Evolutionary conservation across 2,329 filamentous ascomycete genomes (phyloP).

Genomic region (Malbranchea zuffiana): DNA sequence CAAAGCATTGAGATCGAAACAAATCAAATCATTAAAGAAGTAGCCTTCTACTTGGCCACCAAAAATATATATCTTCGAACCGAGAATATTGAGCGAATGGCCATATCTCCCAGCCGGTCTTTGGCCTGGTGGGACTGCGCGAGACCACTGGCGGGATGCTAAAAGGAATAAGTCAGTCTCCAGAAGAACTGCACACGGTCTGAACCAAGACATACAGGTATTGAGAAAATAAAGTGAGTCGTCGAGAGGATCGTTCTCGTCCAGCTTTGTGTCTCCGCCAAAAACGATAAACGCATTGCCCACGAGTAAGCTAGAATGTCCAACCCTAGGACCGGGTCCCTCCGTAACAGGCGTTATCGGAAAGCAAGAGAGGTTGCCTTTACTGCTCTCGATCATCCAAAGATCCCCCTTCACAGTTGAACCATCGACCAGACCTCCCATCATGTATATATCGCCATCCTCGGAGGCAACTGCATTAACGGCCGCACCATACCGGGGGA

Average conservation of each 20-base stretch:
- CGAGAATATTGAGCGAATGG: constrained; percentile 89
- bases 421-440: constrained; percentile 92
- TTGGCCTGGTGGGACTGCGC: constrained; percentile 75
- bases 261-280: constrained; percentile 94
- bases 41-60: constrained; percentile 94
- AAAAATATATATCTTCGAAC: constrained; percentile 95
- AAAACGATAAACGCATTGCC: constrained; percentile 99
- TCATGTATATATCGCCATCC: constrained; percentile 93
- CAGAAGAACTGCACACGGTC: constrained; percentile 5
- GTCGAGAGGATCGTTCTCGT: constrained; percentile 81
- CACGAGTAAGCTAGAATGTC: constrained; percentile 84
- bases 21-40: constrained; percentile 95
- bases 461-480: constrained; percentile 89
- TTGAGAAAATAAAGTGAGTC: constrained; percentile 95
- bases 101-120: constrained; percentile 87
- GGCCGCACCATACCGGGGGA: constrained; percentile 91
- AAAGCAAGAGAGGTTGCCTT: constrained; percentile 74
- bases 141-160: constrained; percentile 98
- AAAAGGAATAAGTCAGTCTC: constrained; percentile 22
- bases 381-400: constrained; percentile 90
- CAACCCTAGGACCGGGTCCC: constrained; percentile 87
- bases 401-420: constrained; percentile 93
- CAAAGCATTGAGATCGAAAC: constrained; percentile 89
- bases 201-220: constrained; percentile 60
- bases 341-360: constrained; percentile 85